phyloP scores from a whole-genome alignment of 495 filamentous ascomycete genomes.

The Niebla homalea region DNA sequence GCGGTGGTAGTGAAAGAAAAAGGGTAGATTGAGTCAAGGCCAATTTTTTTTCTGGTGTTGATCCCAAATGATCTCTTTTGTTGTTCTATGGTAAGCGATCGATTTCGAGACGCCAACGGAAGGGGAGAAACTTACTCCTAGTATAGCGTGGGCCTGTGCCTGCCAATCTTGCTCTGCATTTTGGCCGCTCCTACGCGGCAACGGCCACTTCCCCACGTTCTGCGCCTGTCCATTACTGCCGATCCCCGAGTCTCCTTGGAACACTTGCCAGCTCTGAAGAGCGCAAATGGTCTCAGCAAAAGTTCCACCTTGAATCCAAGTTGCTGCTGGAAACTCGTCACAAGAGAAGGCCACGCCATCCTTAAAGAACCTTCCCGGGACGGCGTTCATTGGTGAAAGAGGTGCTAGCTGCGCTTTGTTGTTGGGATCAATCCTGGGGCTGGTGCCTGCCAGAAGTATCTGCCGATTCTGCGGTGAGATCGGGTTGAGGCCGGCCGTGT shows the following conservation, averaged over 20 bases:
- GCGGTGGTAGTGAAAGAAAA: conserved; percentile 2
- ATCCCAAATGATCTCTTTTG: neutral
- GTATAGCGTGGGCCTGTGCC: neutral
- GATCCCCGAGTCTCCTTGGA: neutral
- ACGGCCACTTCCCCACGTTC: neutral
- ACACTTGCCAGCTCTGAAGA: conserved; percentile 1
- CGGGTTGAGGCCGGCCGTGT: neutral
- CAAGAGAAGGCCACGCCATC: neutral
- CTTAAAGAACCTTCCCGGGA: neutral
- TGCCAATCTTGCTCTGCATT: neutral
- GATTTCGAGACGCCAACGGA: no score
- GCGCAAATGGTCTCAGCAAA: conserved; percentile 2
- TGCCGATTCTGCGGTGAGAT: neutral
- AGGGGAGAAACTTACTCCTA: neutral
- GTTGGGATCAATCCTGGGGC: neutral
- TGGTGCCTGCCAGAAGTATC: neutral
- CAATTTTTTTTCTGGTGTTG: neutral
- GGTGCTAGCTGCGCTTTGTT: neutral
- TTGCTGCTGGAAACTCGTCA: conserved; percentile 4
- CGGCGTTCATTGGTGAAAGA: neutral
- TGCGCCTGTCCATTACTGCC: neutral
- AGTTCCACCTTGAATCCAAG: conserved; percentile 2
- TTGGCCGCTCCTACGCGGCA: neutral
- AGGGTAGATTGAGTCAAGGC: neutral
- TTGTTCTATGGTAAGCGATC: neutral